Conservation (phyloP, 495 filamentous ascomycete species). For the Annulohypoxylon bovei region DNA sequence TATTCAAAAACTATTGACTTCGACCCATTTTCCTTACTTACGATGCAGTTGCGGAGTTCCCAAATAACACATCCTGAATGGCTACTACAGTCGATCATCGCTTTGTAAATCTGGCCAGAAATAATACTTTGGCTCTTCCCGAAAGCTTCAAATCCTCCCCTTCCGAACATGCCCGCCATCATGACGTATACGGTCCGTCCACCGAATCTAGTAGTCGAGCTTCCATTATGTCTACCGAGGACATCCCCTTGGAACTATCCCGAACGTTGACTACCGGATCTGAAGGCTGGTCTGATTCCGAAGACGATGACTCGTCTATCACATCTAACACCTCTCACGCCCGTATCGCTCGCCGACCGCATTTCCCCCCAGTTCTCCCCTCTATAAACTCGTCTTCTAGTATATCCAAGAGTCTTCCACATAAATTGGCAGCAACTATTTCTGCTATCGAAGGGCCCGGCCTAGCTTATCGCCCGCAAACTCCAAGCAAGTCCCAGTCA, state of each 20-base stretch:
- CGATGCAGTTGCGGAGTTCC: slow-evolving; percentile 31
- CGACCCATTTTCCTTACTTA: slow-evolving; percentile 7
- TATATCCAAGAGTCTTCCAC: slow-evolving; percentile 42
- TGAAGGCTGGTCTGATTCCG: slow-evolving; percentile 38
- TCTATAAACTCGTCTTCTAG: slow-evolving; percentile 34
- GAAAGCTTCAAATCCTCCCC: slow-evolving; percentile 20
- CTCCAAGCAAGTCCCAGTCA: slow-evolving; percentile 35
- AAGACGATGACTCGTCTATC: slow-evolving; percentile 31
- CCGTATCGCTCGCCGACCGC: slow-evolving; percentile 35
- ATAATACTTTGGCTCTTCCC: slow-evolving; percentile 22
- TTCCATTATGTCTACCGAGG: slow-evolving; percentile 44
- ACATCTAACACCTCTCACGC: slow-evolving; percentile 43
- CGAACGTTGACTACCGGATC: slow-evolving; percentile 36
- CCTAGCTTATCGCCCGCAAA: slow-evolving; percentile 15
- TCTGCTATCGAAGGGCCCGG: slow-evolving; percentile 28
- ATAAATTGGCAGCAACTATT: slow-evolving; percentile 38
- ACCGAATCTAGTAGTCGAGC: slow-evolving; percentile 33
- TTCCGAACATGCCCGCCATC: slow-evolving; percentile 33
- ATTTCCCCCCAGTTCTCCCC: slow-evolving; percentile 39
- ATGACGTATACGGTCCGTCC: slow-evolving; percentile 35
- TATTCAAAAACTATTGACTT: slow-evolving; percentile 10
- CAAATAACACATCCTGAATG: slow-evolving; percentile 37
- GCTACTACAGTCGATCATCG: slow-evolving; percentile 31
- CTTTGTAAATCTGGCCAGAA: slow-evolving; percentile 35
- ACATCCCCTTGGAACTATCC: slow-evolving; percentile 40